Evolutionary conservation across 106 monocot genomes (phyloP), one percentile per base, ranked within the genome.

Genomic region (Allium fistulosum): DNA sequence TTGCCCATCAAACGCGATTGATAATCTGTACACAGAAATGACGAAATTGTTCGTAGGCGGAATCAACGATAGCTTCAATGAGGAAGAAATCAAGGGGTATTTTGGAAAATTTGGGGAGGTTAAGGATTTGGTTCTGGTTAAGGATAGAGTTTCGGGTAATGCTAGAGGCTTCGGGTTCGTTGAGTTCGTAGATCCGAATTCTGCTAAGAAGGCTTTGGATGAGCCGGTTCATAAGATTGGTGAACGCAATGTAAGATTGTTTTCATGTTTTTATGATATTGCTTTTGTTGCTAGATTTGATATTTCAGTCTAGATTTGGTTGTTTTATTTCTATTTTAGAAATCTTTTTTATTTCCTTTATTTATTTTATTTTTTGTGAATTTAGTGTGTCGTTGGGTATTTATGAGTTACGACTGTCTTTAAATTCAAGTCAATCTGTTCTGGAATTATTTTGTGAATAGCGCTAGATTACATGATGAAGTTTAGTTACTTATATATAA

Each of bases 1-100:
- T n/a, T 26, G 71, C 9, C 65, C 74, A 11, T 46, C 66, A 10
- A 68, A 67, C 2, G 11, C 48, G 18, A 16, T 71, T 28, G 12
- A 61, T 13, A 55, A 37, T 57, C 15, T 73, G 11, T 48, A 60
- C 13, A 5, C 53, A 58, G 56, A 17, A 45, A 14, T 17, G 45
- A 59, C 59, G 59, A 94, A 90, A 76, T 53, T 94, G 56, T 94
- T 94, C 69, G 66, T 94, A 2, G 94, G 94, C 2, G 90, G 90
- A 53, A 87, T 94, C 22, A 78, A 87, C 46, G 71, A 69, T 73
- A 81, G 76, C 46, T 77, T 87, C 57, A 59, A 66, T 55, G 84
- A 82, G 70, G 80, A 84, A 26, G 74, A 69, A 66, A 78, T 94
- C 46, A 64, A 50, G 68, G 78, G 68, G 10, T 72, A 94, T 48